Evolutionary conservation across 768 basidiomycete species (phyloP), one percentile per base, ranked within the genome.

Genomic region (Pleurotus ostreatus): DNA sequence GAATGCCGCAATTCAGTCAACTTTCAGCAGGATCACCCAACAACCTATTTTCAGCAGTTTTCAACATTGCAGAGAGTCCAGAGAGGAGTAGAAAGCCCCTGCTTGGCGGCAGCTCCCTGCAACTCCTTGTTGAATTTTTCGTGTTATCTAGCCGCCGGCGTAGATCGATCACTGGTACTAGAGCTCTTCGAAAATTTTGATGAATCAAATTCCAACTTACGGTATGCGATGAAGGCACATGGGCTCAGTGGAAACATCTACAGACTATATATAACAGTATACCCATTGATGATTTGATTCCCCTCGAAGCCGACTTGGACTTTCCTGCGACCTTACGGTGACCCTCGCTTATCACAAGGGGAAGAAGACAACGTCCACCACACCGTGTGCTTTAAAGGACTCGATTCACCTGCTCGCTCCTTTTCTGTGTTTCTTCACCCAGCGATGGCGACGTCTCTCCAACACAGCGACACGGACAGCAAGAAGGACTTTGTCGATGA

Each of bases 401-500:
- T 25, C 47, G 41, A 48, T 39, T 55, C 57, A 60, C 37, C 49
- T 57, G 56, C 49, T 48, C 56, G 48, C 54, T 52, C 11, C 30
- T 39, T 57, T 57, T 34, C 30, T 58, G 58, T 57, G 56, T 56
- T 49, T 58, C 55, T 6, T 39, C 41, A 43, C 30, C 51, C 48
- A 39, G 30, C 30, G 30, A 34, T 34, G 30, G 11, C 30, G 30
- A 55, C 38, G 25, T 49, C 48, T 47, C 37, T 46, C 52, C 30
- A 9, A 11, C 30, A 34, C 40, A 23, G 18, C 44, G 54, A 46
- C 49, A 7, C 26, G n/a, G 57, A 54, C 38, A 46, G 38, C 52
- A 54, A 58, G 30, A 26, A 49, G 49, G 39, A 59, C 55, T 56
- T 57, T 13, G 59, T 55, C 48, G 49, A 58, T 59, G 43, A 61